phyloP scores from a whole-genome alignment of 73 alveolate genomes.

The Paramecium primaurelia region DNA sequence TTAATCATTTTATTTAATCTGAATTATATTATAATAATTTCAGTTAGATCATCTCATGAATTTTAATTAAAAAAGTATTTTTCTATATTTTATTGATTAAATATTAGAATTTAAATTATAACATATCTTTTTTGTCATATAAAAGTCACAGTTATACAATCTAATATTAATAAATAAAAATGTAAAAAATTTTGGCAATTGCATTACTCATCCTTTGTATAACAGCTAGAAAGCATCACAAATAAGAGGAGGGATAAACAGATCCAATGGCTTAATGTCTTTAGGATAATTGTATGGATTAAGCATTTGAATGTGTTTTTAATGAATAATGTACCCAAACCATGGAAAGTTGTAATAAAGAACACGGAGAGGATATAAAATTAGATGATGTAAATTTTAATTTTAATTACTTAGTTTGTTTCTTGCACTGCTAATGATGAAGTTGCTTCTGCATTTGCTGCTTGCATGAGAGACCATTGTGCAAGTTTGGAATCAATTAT shows the following conservation, averaged over 20 bases:
- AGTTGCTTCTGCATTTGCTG: background rate
- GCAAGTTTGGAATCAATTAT: background rate
- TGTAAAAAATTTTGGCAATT: background rate
- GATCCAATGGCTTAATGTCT: background rate
- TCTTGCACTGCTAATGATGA: background rate
- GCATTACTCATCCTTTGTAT: background rate
- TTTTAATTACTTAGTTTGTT: background rate
- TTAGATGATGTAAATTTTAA: background rate
- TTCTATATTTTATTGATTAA: background rate
- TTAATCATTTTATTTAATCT: too few relatives aligned
- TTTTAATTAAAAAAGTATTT: too few relatives aligned
- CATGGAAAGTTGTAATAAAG: background rate
- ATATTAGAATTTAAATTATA: background rate
- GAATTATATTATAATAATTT: too few relatives aligned
- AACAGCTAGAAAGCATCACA: conserved; percentile 25
- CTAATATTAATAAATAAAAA: background rate
- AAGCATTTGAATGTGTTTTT: background rate
- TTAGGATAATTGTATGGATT: background rate
- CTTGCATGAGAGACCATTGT: background rate
- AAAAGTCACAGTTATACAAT: background rate
- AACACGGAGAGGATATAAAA: background rate
- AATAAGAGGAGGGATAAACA: background rate
- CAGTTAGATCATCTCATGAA: background rate
- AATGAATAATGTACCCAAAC: background rate
- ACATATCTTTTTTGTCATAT: background rate